Conservation (phyloP, 2,329 filamentous ascomycete genomes). For the Canariomyces notabilis region DNA sequence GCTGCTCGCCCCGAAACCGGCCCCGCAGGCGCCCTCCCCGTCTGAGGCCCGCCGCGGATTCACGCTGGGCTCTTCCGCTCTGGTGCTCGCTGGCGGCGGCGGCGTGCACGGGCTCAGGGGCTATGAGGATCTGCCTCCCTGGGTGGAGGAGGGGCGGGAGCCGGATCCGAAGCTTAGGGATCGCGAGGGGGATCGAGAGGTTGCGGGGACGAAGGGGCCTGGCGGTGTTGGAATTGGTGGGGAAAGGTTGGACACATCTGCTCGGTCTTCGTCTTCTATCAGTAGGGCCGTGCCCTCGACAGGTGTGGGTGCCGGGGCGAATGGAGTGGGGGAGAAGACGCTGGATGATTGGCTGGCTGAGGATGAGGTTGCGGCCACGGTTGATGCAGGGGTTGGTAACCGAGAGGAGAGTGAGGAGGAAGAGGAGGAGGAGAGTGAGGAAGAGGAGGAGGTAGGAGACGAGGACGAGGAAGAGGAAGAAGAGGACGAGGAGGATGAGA, state of each 20-base stretch:
- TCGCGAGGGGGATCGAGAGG: slow-evolving; percentile 15
- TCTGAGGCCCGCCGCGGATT: slow-evolving; percentile 77
- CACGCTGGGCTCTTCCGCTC: slow-evolving; percentile 75
- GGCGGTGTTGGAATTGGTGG: slow-evolving; percentile 49
- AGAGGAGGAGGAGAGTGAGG: slow-evolving; percentile 46
- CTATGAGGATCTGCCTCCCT: slow-evolving; percentile 74
- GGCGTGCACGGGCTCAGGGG: slow-evolving; percentile 70
- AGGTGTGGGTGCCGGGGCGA: slow-evolving; percentile 36
- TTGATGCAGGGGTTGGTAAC: neutral
- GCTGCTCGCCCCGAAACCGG: slow-evolving; percentile 88
- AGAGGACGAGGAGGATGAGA: slow-evolving; percentile 18
- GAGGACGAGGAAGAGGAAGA: slow-evolving; percentile 34
- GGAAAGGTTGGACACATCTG: slow-evolving; percentile 60
- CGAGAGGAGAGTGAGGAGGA: slow-evolving; percentile 60
- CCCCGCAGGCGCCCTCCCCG: slow-evolving; percentile 83
- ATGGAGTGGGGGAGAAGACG: slow-evolving; percentile 62
- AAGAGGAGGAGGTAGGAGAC: slow-evolving; percentile 42
- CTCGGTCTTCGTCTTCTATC: slow-evolving; percentile 36
- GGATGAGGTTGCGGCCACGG: slow-evolving; percentile 47
- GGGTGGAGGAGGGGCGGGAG: slow-evolving; percentile 76
- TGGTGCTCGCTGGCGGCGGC: slow-evolving; percentile 74
- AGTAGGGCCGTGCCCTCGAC: slow-evolving; percentile 38
- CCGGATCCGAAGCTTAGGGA: slow-evolving; percentile 72
- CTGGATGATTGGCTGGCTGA: slow-evolving; percentile 91
- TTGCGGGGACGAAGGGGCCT: slow-evolving; percentile 37